Evolutionary conservation across 345 rosid species (phyloP).

Genomic region (Raphanus sativus): DNA sequence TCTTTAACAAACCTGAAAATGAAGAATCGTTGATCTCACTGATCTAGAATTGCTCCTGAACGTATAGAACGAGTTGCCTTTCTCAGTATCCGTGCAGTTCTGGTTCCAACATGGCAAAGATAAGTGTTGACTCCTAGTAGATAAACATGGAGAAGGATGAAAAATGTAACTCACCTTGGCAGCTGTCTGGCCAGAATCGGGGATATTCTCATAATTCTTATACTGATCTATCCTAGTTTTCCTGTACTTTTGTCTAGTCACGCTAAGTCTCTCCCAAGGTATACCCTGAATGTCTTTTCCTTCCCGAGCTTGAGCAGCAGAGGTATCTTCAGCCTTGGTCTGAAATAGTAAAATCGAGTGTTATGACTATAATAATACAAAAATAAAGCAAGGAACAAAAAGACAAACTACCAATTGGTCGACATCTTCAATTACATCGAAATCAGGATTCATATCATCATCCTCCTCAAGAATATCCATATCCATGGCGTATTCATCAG

Average conservation of each 20-base stretch:
- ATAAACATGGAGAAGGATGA: not conserved
- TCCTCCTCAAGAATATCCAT: slow-evolving; percentile 68
- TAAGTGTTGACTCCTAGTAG: not conserved
- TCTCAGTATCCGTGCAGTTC: slow-evolving; percentile 54
- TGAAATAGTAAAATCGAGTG: slow-evolving; percentile 4
- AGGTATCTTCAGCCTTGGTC: slow-evolving; percentile 59
- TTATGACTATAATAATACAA: not conserved
- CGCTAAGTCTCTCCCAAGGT: slow-evolving; percentile 90
- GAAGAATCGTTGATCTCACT: slow-evolving; percentile 72
- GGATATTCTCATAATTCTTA: slow-evolving; percentile 89
- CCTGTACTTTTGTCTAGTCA: slow-evolving; percentile 79
- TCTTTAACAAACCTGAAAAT: slow-evolving; percentile 60
- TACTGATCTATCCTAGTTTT: slow-evolving; percentile 90
- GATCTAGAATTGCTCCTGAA: slow-evolving; percentile 69
- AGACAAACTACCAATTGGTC: slow-evolving; percentile 46
- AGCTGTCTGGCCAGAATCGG: slow-evolving; percentile 63
- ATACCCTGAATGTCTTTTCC: slow-evolving; percentile 96
- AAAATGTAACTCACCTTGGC: slow-evolving; percentile 52
- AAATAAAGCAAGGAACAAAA: not conserved
- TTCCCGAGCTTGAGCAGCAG: slow-evolving; percentile 79
- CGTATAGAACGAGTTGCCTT: slow-evolving; percentile 53
- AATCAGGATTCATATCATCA: slow-evolving; percentile 59
- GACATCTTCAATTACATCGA: slow-evolving; percentile 50
- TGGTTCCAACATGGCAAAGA: slow-evolving; percentile 27
- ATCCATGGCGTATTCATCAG: slow-evolving; percentile 66